A percentile compares a stretch with the other conserved stretches of the same genome.
These are phyloP conservation scores for Schwanniomyces occidentalis DNA, from an alignment of 805 yeast species.

Conservation along the genomic window DNA sequence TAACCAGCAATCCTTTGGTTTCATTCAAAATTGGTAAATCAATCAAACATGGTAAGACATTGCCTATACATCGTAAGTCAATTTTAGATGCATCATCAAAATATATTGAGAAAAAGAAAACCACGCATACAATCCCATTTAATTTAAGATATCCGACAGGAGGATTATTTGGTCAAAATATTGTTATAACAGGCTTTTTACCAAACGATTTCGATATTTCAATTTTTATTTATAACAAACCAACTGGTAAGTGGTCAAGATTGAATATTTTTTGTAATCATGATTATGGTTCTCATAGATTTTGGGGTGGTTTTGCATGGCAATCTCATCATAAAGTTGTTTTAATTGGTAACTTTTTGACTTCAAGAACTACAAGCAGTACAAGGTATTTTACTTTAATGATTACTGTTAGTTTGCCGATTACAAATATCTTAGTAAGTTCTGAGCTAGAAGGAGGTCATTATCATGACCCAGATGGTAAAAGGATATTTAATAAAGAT, in stretches of 20 bases:
- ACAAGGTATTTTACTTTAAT: constrained; percentile 49
- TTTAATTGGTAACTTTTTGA: constrained; percentile 54
- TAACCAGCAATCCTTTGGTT: constrained; percentile 30
- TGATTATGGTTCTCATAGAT: constrained; percentile 54
- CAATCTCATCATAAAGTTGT: constrained; percentile 72
- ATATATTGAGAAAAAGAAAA: constrained; percentile 2
- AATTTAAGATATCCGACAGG: constrained; percentile 57
- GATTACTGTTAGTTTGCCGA: constrained; percentile 54
- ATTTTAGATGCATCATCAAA: constrained; percentile 2
- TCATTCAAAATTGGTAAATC: constrained; percentile 36
- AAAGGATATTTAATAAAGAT: constrained; percentile 9
- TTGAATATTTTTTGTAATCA: constrained; percentile 55
- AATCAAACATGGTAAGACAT: constrained; percentile 28
- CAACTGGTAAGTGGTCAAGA: constrained; percentile 64
- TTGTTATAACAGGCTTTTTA: constrained; percentile 61
- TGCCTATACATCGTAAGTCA: constrained; percentile 31
- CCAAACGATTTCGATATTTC: constrained; percentile 49
- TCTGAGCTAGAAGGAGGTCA: constrained; percentile 38
- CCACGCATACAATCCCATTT: constrained; percentile 45
- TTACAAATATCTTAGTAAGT: constrained; percentile 50
- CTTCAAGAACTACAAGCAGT: constrained; percentile 46
- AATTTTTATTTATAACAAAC: constrained; percentile 50
- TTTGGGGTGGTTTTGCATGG: constrained; percentile 75
- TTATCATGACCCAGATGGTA: constrained; percentile 17
- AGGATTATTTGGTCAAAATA: constrained; percentile 64